Evolutionary conservation across 805 yeast genomes (phyloP), one percentile per base, ranked within the genome.

Genomic region (Zygoascus bituminiphila): DNA sequence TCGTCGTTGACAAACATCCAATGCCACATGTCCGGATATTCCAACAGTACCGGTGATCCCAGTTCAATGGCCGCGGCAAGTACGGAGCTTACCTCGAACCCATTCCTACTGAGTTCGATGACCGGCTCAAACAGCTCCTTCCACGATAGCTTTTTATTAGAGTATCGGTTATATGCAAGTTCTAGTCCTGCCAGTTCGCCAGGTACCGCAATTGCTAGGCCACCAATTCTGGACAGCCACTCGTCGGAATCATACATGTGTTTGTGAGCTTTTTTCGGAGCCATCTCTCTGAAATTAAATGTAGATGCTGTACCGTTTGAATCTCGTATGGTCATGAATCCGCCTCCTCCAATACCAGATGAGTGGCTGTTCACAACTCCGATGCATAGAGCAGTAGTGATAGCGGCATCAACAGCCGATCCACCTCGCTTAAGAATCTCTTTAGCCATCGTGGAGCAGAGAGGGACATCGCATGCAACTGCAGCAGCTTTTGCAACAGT

Each of bases 301-400:
- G 82, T 72, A 2, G 82, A 54, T 1, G 82, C 76, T 1, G 74
- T 72, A 6, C 74, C 72, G 10, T 72, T 68, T 23, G 63, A 65
- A 39, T 61, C 61, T 14, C 68, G 48, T 3, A 79, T 72, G 1
- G 80, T 75, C 40, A 84, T 82, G 57, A 77, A 88, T 0, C 84
- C 87, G 8, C 98, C 98, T 4, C 98, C 98, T 6, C 97, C 96
- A 39, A 91, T 81, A 0, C 97, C 96, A 1, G 95, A 82, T 50
- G 82, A 82, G 68, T 83, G 87, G 53, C 88, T 81, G 60, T 86
- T 85, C 20, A 87, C 67, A 47, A 85, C 74, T 2, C 98, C 98
- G 26, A 91, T 79, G 61, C 98, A 91, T 24, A 91, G 70, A 0
- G 95, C 87, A 10, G 86, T 84, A 0, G 95, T 83, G 2, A 91